Evolutionary conservation across 139 green algal species (phyloP).

Genomic region (Chlorella vulgaris): DNA sequence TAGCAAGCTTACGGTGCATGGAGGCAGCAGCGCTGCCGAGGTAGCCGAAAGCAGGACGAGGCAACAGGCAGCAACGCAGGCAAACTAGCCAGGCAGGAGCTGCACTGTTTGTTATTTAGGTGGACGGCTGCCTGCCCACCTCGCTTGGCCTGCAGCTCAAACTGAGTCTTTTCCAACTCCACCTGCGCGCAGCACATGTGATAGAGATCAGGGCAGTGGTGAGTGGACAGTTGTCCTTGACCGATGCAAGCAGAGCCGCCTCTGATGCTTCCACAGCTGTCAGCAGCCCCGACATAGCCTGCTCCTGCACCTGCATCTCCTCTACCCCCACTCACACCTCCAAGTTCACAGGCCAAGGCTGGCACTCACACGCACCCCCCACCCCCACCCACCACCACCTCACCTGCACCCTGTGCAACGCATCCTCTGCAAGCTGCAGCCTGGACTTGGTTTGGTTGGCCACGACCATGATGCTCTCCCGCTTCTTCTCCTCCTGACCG

Average conservation of each 20-base stretch:
- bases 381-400: background rate
- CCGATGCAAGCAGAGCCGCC: too few relatives aligned
- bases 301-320: too few relatives aligned
- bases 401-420: slow-evolving; percentile 60
- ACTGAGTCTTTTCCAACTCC: slow-evolving; percentile 49
- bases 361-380: too few relatives aligned
- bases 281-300: too few relatives aligned
- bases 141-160: slow-evolving; percentile 43
- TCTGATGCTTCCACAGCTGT: too few relatives aligned
- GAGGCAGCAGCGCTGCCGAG: too few relatives aligned
- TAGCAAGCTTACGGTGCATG: too few relatives aligned
- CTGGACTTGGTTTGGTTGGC: slow-evolving; percentile 70
- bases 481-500: slow-evolving; percentile 70
- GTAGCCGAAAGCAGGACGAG: too few relatives aligned
- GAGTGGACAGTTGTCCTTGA: slow-evolving; percentile 36
- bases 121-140: slow-evolving; percentile 20
- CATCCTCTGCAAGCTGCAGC: slow-evolving; percentile 62
- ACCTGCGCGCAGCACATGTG: slow-evolving; percentile 15
- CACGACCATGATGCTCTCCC: slow-evolving; percentile 80
- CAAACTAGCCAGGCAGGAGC: background rate
- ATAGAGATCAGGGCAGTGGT: slow-evolving; percentile 21
- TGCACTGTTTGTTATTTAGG: too few relatives aligned
- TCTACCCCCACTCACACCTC: too few relatives aligned
- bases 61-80: background rate
- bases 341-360: too few relatives aligned